Percentiles rank a stretch among this genome's conserved stretches.
These are phyloP conservation scores for Sicyos baderoa DNA, from an alignment of 306 rosid genomes.

Conservation along the genomic window DNA sequence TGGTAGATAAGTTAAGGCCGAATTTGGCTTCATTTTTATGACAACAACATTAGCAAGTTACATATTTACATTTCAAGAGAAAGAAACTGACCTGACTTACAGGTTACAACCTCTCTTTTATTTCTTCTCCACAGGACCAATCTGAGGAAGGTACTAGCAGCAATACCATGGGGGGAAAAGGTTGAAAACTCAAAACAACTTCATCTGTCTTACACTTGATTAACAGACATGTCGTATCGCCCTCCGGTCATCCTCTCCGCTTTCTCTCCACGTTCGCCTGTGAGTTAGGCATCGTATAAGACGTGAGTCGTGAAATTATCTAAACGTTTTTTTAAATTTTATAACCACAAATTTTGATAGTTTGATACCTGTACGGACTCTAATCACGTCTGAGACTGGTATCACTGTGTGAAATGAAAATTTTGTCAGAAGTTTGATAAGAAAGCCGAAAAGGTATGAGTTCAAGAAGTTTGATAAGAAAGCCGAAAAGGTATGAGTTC, in stretches of 20 bases:
- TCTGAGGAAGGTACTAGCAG: neutral
- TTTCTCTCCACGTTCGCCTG: constrained; percentile 80
- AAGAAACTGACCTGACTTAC: neutral
- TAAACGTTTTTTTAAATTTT: neutral
- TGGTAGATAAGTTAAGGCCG: neutral
- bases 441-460: constrained; percentile 19
- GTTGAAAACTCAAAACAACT: neutral
- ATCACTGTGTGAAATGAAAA: constrained; percentile 52
- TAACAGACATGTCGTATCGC: constrained; percentile 29
- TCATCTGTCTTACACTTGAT: constrained; percentile 1
- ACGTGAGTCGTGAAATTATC: neutral
- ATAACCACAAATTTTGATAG: neutral
- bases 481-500: neutral
- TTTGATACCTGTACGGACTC: constrained; percentile 79
- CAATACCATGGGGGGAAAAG: neutral
- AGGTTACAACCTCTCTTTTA: neutral
- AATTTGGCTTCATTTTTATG: neutral
- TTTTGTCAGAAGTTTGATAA: constrained; percentile 18
- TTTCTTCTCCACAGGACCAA: constrained; percentile 10
- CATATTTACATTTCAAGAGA: constrained; percentile 12
- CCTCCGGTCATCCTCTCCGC: constrained; percentile 85
- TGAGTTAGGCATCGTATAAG: constrained; percentile 10
- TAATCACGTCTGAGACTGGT: constrained; percentile 65
- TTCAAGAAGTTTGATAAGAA: constrained; percentile 21
- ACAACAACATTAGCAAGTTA: neutral